A percentile compares a stretch with the other conserved stretches of the same genome.
These are phyloP conservation scores for Sporobolomyces pararoseus DNA, from an alignment of 768 basidiomycete genomes.

Conservation along the genomic window DNA sequence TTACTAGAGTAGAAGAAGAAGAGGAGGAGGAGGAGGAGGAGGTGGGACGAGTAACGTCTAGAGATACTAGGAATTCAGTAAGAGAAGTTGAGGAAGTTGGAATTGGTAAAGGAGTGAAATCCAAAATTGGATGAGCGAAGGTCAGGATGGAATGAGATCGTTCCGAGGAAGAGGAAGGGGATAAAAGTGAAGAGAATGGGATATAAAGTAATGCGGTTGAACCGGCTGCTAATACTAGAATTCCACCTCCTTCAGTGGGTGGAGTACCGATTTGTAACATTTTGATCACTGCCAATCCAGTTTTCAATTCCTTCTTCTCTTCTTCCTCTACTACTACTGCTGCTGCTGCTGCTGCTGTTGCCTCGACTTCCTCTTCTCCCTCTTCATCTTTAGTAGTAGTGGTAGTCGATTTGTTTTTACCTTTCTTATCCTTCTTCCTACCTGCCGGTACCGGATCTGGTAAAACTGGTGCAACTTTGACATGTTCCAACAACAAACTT, in stretches of 20 bases:
- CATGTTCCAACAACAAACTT: conserved; percentile 1
- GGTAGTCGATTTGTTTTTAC: conserved; percentile 4
- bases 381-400: background rate
- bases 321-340: background rate
- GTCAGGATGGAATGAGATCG: background rate
- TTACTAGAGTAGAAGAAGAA: background rate
- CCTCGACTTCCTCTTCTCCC: background rate
- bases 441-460: conserved; percentile 16
- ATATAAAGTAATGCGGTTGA: conserved; percentile 36
- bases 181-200: conserved; percentile 24
- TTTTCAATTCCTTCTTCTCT: conserved; percentile 19
- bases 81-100: background rate
- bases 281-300: conserved; percentile 37
- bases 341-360: no score
- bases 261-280: conserved; percentile 30
- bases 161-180: background rate
- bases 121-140: conserved; percentile 32
- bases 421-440: conserved; percentile 28
- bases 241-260: conserved; percentile 24
- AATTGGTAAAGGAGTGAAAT: conserved; percentile 16
- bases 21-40: background rate
- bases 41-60: conserved; percentile 15
- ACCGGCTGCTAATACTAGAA: conserved; percentile 34
- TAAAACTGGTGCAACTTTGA: conserved; percentile 25
- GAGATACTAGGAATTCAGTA: conserved; percentile 27